Conservation (phyloP, 129 eudicot species). For the Helichrysum umbraculigerum region DNA sequence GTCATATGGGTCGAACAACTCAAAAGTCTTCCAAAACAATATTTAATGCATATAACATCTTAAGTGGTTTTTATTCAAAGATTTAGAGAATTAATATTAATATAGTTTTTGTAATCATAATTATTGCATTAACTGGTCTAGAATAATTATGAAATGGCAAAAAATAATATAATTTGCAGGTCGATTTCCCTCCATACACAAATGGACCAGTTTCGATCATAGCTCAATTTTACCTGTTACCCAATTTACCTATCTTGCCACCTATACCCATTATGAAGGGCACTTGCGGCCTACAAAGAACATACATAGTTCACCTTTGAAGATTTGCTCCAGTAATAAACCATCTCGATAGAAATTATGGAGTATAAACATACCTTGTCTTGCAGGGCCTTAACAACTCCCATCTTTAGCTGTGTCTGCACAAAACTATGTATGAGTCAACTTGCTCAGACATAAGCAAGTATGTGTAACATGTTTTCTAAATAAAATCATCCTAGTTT, state of each 20-base stretch:
- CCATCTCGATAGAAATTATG: background rate
- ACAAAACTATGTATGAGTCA: background rate
- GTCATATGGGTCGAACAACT: background rate
- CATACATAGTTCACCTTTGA: background rate
- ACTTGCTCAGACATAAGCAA: background rate
- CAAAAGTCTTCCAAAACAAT: background rate
- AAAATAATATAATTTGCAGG: background rate
- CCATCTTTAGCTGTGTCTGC: conserved; percentile 36
- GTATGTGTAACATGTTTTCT: background rate
- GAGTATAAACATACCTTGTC: conserved; percentile 25
- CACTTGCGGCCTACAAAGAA: background rate
- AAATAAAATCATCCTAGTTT: background rate
- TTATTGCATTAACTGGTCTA: too few relatives aligned
- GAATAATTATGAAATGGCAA: too few relatives aligned
- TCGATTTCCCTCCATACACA: background rate
- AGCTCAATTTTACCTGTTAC: background rate
- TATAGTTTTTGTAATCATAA: background rate
- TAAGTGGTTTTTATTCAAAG: background rate
- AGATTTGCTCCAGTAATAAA: background rate
- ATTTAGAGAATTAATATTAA: background rate
- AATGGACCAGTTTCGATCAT: background rate
- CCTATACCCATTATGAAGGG: background rate
- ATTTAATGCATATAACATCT: background rate
- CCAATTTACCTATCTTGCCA: background rate
- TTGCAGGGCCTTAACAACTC: conserved; percentile 25